Percentiles rank a stretch among this genome's conserved stretches.
Conservation (phyloP, 148 eudicot genomes). For the Salicornia ramosissima region DNA sequence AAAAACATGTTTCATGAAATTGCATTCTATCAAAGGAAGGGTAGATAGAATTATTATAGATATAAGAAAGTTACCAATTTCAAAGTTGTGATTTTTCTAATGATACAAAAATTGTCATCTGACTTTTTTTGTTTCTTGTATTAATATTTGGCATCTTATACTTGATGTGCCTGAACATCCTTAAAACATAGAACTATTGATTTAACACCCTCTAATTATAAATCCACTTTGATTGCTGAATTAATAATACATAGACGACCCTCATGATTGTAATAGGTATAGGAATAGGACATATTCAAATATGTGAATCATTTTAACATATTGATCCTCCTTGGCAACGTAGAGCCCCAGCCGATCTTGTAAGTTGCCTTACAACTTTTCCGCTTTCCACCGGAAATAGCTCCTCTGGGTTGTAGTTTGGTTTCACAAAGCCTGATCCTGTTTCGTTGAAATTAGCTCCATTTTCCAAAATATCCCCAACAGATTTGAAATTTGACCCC, state of each 20-base stretch:
- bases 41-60: not conserved
- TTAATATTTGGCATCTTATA: not conserved
- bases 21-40: not conserved
- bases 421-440: constrained; percentile 36
- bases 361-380: constrained; percentile 43
- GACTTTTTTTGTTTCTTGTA: not conserved
- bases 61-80: not conserved
- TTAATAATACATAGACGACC: not conserved
- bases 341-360: constrained; percentile 62
- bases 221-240: not conserved
- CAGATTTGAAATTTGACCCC: constrained; percentile 44
- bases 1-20: not conserved
- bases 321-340: constrained; percentile 40
- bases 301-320: constrained; percentile 33
- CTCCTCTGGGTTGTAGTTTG: constrained; percentile 50
- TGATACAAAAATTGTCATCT: not conserved
- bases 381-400: constrained; percentile 52
- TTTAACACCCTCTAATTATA: not conserved
- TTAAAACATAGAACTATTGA: not conserved
- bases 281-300: too few species aligned
- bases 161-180: not conserved
- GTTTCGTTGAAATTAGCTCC: constrained; percentile 60
- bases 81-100: not conserved
- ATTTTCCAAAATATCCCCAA: constrained; percentile 64
- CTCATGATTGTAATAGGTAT: not conserved